These are phyloP conservation scores for Ustilago tritici DNA, from an alignment of 1,284 basidiomycete genomes.

Conservation along the genomic window DNA sequence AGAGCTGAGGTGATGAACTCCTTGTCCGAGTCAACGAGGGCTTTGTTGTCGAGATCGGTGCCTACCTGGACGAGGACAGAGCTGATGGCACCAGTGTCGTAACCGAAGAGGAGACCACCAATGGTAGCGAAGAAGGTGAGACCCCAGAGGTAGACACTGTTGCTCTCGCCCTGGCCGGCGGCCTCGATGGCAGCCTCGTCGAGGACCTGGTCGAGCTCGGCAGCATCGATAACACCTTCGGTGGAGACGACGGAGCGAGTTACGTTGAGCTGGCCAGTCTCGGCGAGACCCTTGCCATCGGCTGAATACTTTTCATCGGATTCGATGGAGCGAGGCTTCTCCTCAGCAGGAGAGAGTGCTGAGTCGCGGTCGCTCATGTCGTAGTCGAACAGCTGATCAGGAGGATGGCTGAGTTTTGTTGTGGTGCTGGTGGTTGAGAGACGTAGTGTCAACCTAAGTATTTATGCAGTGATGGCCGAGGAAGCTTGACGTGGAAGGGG, in stretches of 20 bases:
- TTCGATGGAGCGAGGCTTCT: constrained; percentile 30
- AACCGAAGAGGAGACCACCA: constrained; percentile 51
- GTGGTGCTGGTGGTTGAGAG: neutral
- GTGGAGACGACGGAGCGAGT: constrained; percentile 46
- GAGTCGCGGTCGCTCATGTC: constrained; percentile 24
- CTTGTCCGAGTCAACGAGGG: constrained; percentile 47
- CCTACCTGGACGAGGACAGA: constrained; percentile 46
- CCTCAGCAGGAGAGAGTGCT: constrained; percentile 20
- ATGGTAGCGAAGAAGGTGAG: constrained; percentile 53
- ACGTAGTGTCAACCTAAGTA: neutral
- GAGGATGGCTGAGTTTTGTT: neutral
- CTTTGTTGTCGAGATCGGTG: constrained; percentile 38
- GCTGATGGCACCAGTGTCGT: constrained; percentile 47
- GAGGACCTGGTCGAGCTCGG: constrained; percentile 42
- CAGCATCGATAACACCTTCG: constrained; percentile 46
- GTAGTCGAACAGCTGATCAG: neutral
- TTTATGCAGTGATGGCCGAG: neutral
- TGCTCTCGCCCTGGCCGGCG: constrained; percentile 46
- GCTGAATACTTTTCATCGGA: constrained; percentile 28
- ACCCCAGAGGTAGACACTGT: constrained; percentile 51
- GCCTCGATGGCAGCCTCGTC: constrained; percentile 58
- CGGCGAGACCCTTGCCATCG: constrained; percentile 21
- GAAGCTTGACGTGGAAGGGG: neutral
- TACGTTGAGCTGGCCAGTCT: constrained; percentile 15
- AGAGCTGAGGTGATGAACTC: constrained; percentile 55